A percentile compares a stretch with the other conserved stretches of the same genome.
These are phyloP conservation scores for Phytophthora citricola DNA, from an alignment of 352 stramenopile genomes.

Conservation along the genomic window DNA sequence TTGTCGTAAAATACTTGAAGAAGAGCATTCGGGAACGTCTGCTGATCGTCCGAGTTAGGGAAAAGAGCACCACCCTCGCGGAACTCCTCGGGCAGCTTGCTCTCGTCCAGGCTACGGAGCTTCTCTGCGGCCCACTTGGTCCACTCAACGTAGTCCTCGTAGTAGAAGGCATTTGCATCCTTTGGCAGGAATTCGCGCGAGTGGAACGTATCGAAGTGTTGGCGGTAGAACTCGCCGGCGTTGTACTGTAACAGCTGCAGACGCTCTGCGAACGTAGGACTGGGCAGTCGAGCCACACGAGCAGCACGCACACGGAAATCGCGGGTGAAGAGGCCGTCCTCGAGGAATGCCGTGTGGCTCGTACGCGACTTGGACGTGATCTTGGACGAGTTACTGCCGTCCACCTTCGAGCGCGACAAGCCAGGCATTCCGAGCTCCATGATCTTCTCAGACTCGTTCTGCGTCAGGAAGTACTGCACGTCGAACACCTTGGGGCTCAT, in stretches of 20 bases:
- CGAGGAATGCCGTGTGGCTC: constrained; percentile 81
- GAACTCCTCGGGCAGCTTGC: constrained; percentile 57
- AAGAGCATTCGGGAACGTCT: constrained; percentile 65
- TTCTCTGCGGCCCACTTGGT: constrained; percentile 57
- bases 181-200: constrained; percentile 73
- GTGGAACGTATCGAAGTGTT: constrained; percentile 85
- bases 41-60: constrained; percentile 56
- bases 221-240: constrained; percentile 80
- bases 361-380: constrained; percentile 70
- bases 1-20: constrained; percentile 64
- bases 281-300: constrained; percentile 65
- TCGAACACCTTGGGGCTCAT: constrained; percentile 79
- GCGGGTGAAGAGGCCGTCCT: constrained; percentile 65
- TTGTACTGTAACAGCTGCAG: constrained; percentile 80
- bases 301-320: constrained; percentile 72
- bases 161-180: constrained; percentile 34
- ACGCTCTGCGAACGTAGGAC: constrained; percentile 66
- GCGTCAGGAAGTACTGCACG: constrained; percentile 70
- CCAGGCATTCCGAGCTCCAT: constrained; percentile 53
- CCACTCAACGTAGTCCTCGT: constrained; percentile 74
- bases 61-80: constrained; percentile 60
- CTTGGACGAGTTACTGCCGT: constrained; percentile 66
- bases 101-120: constrained; percentile 45
- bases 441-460: constrained; percentile 61
- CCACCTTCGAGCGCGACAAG: constrained; percentile 71